A percentile compares a stretch with the other conserved stretches of the same genome.
These are phyloP conservation scores for Apophysomyces elegans DNA, from an alignment of 371 early-diverging fungal species.

Conservation along the genomic window DNA sequence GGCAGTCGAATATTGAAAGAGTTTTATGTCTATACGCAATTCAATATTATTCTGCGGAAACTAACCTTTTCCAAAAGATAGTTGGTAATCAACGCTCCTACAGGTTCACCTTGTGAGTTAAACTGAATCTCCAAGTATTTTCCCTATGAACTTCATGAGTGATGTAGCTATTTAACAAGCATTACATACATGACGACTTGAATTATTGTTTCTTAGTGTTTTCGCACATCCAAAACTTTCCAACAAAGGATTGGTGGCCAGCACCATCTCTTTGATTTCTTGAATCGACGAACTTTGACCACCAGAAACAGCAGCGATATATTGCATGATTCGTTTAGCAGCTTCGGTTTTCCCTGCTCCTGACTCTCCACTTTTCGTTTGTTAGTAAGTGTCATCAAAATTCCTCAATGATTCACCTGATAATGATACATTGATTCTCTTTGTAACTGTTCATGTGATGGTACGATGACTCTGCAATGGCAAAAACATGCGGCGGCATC, in stretches of 20 bases:
- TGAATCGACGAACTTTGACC: conserved; percentile 79
- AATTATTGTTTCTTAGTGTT: conserved; percentile 98
- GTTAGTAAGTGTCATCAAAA: conserved; percentile 25
- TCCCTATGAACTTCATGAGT: conserved; percentile 59
- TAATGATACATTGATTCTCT: conserved; percentile 98
- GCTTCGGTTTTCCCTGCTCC: conserved; percentile 95
- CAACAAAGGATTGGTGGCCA: conserved; percentile 96
- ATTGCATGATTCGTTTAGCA: conserved; percentile 93
- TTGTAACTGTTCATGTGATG: conserved; percentile 96
- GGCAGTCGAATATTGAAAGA: too few relatives aligned
- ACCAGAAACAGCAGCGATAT: conserved; percentile 95
- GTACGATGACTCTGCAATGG: conserved; percentile 85
- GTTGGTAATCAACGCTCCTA: conserved; percentile 98
- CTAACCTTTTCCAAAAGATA: conserved; percentile 97
- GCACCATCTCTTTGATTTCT: conserved; percentile 94
- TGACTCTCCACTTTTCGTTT: conserved; percentile 78
- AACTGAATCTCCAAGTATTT: conserved; percentile 99
- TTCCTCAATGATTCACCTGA: conserved; percentile 49
- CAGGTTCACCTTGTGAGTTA: conserved; percentile 88
- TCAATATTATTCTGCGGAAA: not conserved
- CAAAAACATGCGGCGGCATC: conserved; percentile 89
- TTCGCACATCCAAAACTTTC: conserved; percentile 99
- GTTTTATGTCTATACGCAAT: too few relatives aligned
- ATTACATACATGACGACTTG: conserved; percentile 90
- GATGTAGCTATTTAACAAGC: not conserved